Percentiles rank a stretch among this genome's conserved stretches.
These are phyloP conservation scores for Madurella mycetomatis DNA, from an alignment of 2,329 filamentous ascomycete species.

Conservation along the genomic window DNA sequence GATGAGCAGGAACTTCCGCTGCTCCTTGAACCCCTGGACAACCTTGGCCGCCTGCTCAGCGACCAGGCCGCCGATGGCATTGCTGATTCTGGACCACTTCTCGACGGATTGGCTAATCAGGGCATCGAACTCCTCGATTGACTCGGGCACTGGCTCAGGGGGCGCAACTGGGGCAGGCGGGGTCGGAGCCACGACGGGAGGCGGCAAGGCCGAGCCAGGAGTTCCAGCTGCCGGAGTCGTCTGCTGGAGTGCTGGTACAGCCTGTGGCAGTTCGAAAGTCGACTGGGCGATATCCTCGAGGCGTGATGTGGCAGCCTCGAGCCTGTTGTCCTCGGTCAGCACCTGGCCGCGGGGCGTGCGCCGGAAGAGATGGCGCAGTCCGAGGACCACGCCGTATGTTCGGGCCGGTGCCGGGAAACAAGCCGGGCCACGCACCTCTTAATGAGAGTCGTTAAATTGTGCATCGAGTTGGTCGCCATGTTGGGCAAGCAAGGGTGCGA, in stretches of 20 bases:
- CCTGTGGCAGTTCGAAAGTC: slow-evolving; percentile 55
- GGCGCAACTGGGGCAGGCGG: slow-evolving; percentile 35
- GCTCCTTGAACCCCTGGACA: slow-evolving; percentile 67
- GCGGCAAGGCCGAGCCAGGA: slow-evolving; percentile 32
- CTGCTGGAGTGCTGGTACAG: slow-evolving; percentile 42
- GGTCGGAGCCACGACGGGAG: slow-evolving; percentile 37
- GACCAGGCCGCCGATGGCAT: slow-evolving; percentile 70
- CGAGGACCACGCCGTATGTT: neutral
- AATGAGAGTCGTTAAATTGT: slow-evolving; percentile 94
- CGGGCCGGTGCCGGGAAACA: neutral
- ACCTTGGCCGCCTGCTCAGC: slow-evolving; percentile 67
- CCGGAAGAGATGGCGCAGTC: neutral
- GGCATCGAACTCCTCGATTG: slow-evolving; percentile 82
- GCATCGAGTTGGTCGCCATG: slow-evolving; percentile 82
- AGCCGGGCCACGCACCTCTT: slow-evolving; percentile 67
- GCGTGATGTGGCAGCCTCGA: slow-evolving; percentile 93
- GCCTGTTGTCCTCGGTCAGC: slow-evolving; percentile 57
- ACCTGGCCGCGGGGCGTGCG: slow-evolving; percentile 29
- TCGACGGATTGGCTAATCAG: slow-evolving; percentile 70
- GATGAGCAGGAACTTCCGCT: slow-evolving; percentile 83
- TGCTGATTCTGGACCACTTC: slow-evolving; percentile 73
- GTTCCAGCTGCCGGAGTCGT: slow-evolving; percentile 33
- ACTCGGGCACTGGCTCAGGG: slow-evolving; percentile 62
- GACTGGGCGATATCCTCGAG: slow-evolving; percentile 93
- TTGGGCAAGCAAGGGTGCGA: slow-evolving; percentile 21